phyloP scores from a whole-genome alignment of 257 asterid genomes.

The Solanum commersonii region DNA sequence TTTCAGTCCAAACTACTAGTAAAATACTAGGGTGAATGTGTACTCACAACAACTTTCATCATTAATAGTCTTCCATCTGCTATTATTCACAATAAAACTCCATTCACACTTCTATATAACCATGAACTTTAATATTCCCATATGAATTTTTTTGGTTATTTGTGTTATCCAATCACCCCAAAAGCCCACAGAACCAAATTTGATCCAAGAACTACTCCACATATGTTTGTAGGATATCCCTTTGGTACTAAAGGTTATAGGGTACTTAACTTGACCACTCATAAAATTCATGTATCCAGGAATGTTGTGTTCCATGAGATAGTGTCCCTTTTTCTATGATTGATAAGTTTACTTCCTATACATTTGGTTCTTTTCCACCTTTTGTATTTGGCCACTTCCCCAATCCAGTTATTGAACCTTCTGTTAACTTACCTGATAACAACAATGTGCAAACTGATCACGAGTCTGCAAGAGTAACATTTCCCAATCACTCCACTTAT shows the following conservation, averaged over 20 bases:
- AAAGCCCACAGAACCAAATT: neutral
- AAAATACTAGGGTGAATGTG: neutral
- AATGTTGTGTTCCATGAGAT: neutral
- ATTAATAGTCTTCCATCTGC: no score
- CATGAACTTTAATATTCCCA: neutral
- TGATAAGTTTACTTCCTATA: no score
- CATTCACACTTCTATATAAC: no score
- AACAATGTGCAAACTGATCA: no score
- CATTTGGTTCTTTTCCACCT: no score
- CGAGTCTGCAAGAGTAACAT: no score
- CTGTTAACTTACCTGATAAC: no score
- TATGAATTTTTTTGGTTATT: neutral
- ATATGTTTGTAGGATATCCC: neutral
- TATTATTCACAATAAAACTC: rapidly evolving
- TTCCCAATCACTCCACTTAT: no score
- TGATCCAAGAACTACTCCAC: neutral
- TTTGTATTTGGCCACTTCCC: no score
- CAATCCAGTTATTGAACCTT: no score
- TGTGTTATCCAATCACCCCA: neutral
- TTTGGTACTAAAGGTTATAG: neutral
- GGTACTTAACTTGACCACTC: neutral
- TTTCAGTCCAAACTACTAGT: no score
- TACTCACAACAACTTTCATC: neutral
- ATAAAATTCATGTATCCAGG: neutral
- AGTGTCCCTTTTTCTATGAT: no score